Evolutionary conservation across 345 rosid species (phyloP).

Genomic region (Streptanthus diversifolius): DNA sequence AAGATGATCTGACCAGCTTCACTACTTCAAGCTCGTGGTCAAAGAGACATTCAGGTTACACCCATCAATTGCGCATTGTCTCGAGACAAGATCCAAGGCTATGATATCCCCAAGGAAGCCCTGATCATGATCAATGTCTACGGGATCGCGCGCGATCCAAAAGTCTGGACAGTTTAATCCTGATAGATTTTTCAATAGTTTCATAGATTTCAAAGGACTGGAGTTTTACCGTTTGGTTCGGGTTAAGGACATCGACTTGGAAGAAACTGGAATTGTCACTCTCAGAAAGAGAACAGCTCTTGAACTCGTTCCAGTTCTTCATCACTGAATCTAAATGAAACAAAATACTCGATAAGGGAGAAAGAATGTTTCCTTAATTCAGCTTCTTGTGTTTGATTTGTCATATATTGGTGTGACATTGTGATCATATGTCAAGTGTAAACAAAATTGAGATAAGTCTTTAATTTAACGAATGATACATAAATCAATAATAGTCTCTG

Average conservation of each 20-base stretch:
- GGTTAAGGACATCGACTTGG: conserved; percentile 30
- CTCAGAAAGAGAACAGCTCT: conserved; percentile 29
- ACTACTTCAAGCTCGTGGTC: conserved; percentile 55
- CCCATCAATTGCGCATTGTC: conserved; percentile 45
- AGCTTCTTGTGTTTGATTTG: not conserved
- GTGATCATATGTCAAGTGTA: not conserved
- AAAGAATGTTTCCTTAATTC: not conserved
- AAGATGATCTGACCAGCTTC: conserved; percentile 54
- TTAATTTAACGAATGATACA: not conserved
- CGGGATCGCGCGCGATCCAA: conserved; percentile 46
- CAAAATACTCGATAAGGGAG: not conserved
- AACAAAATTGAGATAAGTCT: not conserved
- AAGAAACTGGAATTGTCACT: conserved; percentile 6
- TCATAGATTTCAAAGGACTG: conserved; percentile 47
- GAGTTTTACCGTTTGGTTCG: conserved; percentile 48
- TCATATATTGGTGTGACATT: not conserved
- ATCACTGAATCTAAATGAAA: not conserved
- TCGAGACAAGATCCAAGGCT: conserved; percentile 38
- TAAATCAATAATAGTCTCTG: not conserved
- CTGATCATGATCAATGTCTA: conserved; percentile 45
- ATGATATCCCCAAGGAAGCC: conserved; percentile 43
- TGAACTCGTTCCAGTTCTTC: conserved; percentile 20
- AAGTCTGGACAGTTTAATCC: conserved; percentile 50
- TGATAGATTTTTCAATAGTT: conserved; percentile 41
- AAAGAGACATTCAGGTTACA: conserved; percentile 65